Conservation (phyloP, 2,329 filamentous ascomycete genomes). For the Trichoderma sp. region DNA sequence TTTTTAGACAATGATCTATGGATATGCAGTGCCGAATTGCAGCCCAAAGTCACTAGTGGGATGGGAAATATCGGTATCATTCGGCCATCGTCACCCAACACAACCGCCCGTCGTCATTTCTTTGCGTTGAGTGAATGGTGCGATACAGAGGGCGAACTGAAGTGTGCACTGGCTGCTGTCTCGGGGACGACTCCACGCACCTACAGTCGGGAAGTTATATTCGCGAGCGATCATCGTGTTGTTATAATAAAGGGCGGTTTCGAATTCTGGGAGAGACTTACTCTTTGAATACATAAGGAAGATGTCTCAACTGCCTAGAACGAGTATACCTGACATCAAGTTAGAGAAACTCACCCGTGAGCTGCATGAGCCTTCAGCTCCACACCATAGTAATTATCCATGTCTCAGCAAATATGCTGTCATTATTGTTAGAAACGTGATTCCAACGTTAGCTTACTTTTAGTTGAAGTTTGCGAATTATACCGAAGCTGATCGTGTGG, state of each 20-base stretch:
- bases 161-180: background rate
- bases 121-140: background rate
- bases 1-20: background rate
- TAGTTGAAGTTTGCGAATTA: no score
- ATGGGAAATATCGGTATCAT: background rate
- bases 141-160: background rate
- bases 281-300: no score
- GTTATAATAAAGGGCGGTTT: background rate
- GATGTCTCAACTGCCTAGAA: no score
- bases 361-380: no score
- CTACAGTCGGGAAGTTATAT: background rate
- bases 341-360: no score
- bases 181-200: background rate
- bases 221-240: background rate
- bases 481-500: no score
- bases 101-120: background rate
- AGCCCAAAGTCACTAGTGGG: background rate
- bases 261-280: no score
- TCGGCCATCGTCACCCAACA: background rate
- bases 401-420: no score
- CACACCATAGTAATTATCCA: no score
- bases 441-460: no score
- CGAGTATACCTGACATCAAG: no score
- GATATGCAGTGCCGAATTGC: background rate
- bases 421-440: no score